Conservation (phyloP, 2,329 filamentous ascomycete genomes). For the Botrytis fabae region DNA sequence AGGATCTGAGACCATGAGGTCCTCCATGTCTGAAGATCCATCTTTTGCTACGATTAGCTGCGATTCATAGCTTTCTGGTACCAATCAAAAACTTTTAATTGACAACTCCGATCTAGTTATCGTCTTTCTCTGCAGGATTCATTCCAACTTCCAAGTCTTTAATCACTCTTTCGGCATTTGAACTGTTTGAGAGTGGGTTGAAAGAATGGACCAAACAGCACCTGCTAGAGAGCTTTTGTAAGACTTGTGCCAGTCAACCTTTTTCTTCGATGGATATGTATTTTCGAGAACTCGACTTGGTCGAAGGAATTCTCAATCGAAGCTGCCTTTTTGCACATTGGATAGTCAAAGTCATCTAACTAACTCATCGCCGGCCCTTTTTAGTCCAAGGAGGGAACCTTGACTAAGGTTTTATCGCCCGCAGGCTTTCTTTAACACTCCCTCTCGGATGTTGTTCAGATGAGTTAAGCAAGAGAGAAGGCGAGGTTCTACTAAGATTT, state of each 20-base stretch:
- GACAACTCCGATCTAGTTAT: not conserved
- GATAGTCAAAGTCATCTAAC: not conserved
- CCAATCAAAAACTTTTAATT: not conserved
- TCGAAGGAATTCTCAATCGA: not conserved
- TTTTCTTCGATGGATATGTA: not conserved
- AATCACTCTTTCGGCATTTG: not conserved
- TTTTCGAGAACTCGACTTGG: no score
- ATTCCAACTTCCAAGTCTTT: not conserved
- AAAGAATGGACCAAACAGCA: not conserved
- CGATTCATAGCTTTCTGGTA: not conserved
- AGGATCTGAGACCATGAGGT: not conserved
- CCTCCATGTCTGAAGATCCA: not conserved
- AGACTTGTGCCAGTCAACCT: no score
- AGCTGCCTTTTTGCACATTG: not conserved
- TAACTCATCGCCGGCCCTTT: not conserved
- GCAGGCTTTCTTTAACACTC: no score
- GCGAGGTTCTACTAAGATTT: not conserved
- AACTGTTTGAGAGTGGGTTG: not conserved
- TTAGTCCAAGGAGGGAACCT: not conserved
- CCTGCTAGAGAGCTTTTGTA: no score
- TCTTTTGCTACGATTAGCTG: not conserved
- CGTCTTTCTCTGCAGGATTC: not conserved
- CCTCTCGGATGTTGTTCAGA: no score
- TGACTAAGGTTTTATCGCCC: no score
- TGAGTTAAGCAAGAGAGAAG: not conserved